Evolutionary conservation across 805 yeast genomes (phyloP).

Genomic region (Kazachstania africana): DNA sequence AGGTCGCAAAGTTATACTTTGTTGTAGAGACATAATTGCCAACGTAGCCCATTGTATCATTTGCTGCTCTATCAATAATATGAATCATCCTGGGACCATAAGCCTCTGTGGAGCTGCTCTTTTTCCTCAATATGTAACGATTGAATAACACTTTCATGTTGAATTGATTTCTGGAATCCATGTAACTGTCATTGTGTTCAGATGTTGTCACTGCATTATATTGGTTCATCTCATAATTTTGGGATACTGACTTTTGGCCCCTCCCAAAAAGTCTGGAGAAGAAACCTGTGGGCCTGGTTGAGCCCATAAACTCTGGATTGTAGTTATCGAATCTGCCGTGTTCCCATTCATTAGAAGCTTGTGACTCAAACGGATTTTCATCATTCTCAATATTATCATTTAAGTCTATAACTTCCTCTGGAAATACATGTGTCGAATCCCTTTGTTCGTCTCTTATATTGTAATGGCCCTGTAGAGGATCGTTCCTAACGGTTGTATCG

Average conservation of each 20-base stretch:
- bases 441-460: constrained; percentile 4
- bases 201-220: constrained; percentile 15
- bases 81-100: constrained; percentile 49
- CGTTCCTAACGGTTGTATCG: neutral
- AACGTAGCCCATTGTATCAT: constrained; percentile 43
- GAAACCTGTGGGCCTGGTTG: constrained; percentile 8
- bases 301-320: constrained; percentile 6
- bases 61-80: constrained; percentile 50
- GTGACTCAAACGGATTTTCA: constrained; percentile 18
- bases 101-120: constrained; percentile 4
- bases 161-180: constrained; percentile 26
- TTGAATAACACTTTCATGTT: constrained; percentile 30
- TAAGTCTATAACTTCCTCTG: constrained; percentile 27
- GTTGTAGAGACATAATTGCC: constrained; percentile 91
- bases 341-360: constrained; percentile 9
- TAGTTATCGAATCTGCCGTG: constrained; percentile 3
- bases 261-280: constrained; percentile 11
- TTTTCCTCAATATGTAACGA: constrained; percentile 25
- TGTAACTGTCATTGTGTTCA: constrained; percentile 18
- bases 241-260: constrained; percentile 4
- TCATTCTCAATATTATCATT: constrained; percentile 29
- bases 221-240: constrained; percentile 23
- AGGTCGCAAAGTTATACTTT: constrained; percentile 86
- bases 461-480: neutral
- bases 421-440: constrained; percentile 10